phyloP scores from a whole-genome alignment of 75 land plant species.

The Adiantum capillusveneris region DNA sequence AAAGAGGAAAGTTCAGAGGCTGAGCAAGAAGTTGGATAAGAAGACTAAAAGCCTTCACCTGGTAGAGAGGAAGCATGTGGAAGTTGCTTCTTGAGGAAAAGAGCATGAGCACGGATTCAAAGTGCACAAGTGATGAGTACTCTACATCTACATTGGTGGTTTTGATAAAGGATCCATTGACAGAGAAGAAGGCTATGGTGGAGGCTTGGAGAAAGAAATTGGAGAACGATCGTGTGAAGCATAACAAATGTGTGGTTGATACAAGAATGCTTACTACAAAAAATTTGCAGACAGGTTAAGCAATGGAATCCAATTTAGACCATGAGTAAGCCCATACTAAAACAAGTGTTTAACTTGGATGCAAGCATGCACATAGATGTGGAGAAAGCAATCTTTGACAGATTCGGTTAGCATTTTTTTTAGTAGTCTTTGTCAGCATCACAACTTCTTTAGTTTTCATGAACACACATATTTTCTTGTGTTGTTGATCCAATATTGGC shows the following conservation, averaged over 20 bases:
- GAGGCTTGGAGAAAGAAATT: constrained; percentile 53
- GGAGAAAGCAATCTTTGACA: too few relatives aligned
- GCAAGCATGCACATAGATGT: too few relatives aligned
- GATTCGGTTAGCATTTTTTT: too few relatives aligned
- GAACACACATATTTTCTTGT: too few relatives aligned
- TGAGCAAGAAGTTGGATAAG: constrained; percentile 72
- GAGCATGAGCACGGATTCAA: neutral
- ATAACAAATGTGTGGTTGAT: constrained; percentile 54
- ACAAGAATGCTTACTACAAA: constrained; percentile 71
- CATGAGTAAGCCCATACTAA: too few relatives aligned
- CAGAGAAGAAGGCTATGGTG: constrained; percentile 49
- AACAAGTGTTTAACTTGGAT: too few relatives aligned
- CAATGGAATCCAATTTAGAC: too few relatives aligned
- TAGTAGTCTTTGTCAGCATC: too few relatives aligned
- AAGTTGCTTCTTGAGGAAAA: constrained; percentile 10
- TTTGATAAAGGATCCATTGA: constrained; percentile 42
- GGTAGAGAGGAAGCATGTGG: constrained; percentile 60
- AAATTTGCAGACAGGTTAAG: constrained; percentile 73
- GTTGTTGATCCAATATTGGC: too few relatives aligned
- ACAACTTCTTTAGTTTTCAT: too few relatives aligned
- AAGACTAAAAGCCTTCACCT: constrained; percentile 38
- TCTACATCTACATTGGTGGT: neutral
- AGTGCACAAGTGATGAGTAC: neutral
- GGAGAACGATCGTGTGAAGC: constrained; percentile 55
- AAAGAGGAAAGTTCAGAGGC: constrained; percentile 50